These are phyloP conservation scores for Fusarium sp. DNA, from an alignment of 2,329 filamentous ascomycete species.

Conservation along the genomic window DNA sequence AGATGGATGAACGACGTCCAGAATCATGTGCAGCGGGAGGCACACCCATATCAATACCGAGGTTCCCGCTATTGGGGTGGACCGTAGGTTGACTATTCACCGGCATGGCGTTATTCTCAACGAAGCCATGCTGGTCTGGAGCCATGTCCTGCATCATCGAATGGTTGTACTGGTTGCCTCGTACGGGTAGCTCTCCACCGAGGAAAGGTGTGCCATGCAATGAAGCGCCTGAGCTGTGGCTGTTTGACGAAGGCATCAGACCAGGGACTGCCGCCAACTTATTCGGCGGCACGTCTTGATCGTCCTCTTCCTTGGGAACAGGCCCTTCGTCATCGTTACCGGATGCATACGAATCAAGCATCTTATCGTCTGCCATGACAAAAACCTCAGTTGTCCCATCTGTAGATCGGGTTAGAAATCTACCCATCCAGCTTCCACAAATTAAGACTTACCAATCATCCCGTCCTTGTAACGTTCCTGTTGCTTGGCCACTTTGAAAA, in stretches of 20 bases:
- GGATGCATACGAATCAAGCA: conserved; percentile 58
- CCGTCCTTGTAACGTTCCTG: conserved; percentile 67
- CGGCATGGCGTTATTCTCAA: conserved; percentile 51
- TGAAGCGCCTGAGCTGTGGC: conserved; percentile 50
- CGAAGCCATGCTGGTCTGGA: conserved; percentile 54
- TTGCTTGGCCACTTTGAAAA: conserved; percentile 68
- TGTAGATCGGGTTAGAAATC: conserved; percentile 40
- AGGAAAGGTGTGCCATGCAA: conserved; percentile 52
- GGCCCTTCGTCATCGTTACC: conserved; percentile 57
- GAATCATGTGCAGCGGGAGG: conserved; percentile 56
- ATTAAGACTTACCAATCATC: conserved; percentile 62
- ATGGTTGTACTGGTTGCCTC: conserved; percentile 53
- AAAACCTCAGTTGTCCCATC: conserved; percentile 60
- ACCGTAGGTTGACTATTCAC: conserved; percentile 50
- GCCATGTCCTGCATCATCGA: conserved; percentile 57
- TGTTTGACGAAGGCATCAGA: conserved; percentile 50
- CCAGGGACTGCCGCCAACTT: conserved; percentile 49
- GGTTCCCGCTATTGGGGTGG: conserved; percentile 47
- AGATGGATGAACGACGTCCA: conserved; percentile 57
- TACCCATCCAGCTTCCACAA: background rate
- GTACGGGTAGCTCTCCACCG: conserved; percentile 56
- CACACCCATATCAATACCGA: conserved; percentile 59
- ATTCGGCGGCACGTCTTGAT: conserved; percentile 51
- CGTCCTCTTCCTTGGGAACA: conserved; percentile 57
- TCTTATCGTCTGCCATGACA: conserved; percentile 64